Evolutionary conservation across 305 asterid species (phyloP), one percentile per base, ranked within the genome.

Genomic region (Fraxinus angustifolia): DNA sequence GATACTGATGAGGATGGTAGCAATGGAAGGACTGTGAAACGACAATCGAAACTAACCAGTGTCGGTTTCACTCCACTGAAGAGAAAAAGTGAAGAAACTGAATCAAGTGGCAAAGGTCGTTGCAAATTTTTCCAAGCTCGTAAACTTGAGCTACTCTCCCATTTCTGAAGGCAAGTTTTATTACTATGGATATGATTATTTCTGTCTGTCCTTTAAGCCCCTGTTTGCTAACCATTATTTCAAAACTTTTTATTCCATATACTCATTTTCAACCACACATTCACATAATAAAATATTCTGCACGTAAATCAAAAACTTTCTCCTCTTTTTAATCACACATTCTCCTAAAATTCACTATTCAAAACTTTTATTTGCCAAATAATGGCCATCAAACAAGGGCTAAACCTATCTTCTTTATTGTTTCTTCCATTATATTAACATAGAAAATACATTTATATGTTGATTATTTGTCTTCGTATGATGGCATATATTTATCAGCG

Each of bases 101-200:
- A 90, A 87, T 95, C 99, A 72, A 93, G 90, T 80, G 97, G 91
- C 3, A 91, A 90, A 86, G 97, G 96, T 5, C 97, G 97, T 21
- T 91, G 95, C 97, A 94, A 94, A 77, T 96, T 96, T 86, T 93
- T 96, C 83, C 98, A 91, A 84, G 87, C 98, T 87, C 98, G 99
- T 80, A 94, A 96, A 86, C 98, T 96, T 16, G 94, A 96, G 89
- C 88, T 89, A 48, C 89, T 96, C 76, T 77, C 90, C 30, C 86
- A 91, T 80, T 94, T 96, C 85, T 94, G 88, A 84, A 82, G 81
- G 77, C 65, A 38, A 81, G 36, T 23, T 48, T 36, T 48, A 2
- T 16, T 56, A 56, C 50, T 12, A 16, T 1, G 10, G 74, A 33
- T 10, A 62, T 8, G 6, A 8, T 73, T 42, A 36, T 72, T 74